Evolutionary conservation across 176 grass and related monocot species (phyloP).

Genomic region (Stipa capillata): DNA sequence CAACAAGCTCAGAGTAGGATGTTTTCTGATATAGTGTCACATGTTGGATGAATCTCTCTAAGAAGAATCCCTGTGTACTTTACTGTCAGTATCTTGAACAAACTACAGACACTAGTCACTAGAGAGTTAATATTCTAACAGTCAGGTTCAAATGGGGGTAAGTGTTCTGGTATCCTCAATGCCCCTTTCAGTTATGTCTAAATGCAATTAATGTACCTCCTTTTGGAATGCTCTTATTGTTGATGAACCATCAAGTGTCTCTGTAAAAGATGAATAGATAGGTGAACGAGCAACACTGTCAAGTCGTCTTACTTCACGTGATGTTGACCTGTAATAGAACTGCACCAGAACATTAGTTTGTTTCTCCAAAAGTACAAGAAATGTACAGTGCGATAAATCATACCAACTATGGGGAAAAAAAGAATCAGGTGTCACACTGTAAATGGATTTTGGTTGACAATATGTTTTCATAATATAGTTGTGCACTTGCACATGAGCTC

Average conservation of each 20-base stretch:
- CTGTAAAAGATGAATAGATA: constrained; percentile 94
- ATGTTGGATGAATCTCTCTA: constrained; percentile 63
- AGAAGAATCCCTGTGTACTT: constrained; percentile 59
- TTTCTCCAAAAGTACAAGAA: background rate
- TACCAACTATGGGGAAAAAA: background rate
- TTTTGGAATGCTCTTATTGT: constrained; percentile 93
- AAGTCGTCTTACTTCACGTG: constrained; percentile 87
- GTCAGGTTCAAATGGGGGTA: background rate
- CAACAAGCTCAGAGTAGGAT: constrained; percentile 73
- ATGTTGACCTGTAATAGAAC: constrained; percentile 89
- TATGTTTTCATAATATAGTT: background rate
- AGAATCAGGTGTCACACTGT: background rate
- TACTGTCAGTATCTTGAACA: constrained; percentile 22
- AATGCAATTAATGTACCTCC: constrained; percentile 38
- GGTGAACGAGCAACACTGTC: constrained; percentile 95
- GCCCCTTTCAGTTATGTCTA: background rate
- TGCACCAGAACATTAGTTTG: constrained; percentile 19
- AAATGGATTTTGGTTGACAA: background rate
- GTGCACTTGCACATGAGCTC: background rate
- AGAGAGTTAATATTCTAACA: background rate
- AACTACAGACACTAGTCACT: constrained; percentile 8
- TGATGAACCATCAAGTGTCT: constrained; percentile 84
- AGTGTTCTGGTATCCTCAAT: background rate
- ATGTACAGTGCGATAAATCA: background rate
- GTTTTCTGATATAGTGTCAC: constrained; percentile 78